Evolutionary conservation across 805 yeast species (phyloP), one percentile per base, ranked within the genome.

Genomic region (Wickerhamiella slavikovae): DNA sequence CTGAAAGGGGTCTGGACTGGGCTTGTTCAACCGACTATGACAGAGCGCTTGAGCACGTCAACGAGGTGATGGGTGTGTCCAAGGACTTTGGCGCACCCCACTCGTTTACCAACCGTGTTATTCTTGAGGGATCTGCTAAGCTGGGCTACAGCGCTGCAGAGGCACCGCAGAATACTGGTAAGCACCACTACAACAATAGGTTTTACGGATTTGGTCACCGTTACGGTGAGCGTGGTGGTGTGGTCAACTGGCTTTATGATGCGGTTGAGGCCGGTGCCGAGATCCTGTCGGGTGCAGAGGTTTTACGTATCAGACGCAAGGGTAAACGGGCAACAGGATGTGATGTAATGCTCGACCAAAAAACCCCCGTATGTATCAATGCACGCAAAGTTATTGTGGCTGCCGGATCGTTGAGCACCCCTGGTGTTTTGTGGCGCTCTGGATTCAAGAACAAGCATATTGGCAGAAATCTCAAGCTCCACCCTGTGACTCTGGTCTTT

Each of bases 381-480:
- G 64, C 68, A 24, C 56, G 51, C 35, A 58, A 57, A 34, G 55
- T 57, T 23, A 55, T 65, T 15, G 57, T 56, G 7, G 38, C 60
- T 16, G 62, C 60, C 8, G 71, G 72, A 2, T 46, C 68, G 0
- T 48, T 66, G 23, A 51, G 59, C 12, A 62, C 72, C 1, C 72
- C 71, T 1, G 38, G 52, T 1, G 40, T 66, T 7, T 52, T 66
- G 31, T 52, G 52, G 41, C 49, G 59, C 17, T 63, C 70, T 1
- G 62, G 64, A 1, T 66, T 66, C 42, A 53, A 38, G 40, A 64
- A 65, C 43, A 55, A 49, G 36, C 51, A 63, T 39, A 66, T 66
- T 40, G 71, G 72, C 15, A 34, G 42, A 11, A 61, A 65, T 32
- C 56, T 66, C 36, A 61, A 60, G 38, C 51, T 66, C 27, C 72